These are phyloP conservation scores for Schizothecium vesticola DNA, from an alignment of 495 filamentous ascomycete genomes.

Conservation along the genomic window DNA sequence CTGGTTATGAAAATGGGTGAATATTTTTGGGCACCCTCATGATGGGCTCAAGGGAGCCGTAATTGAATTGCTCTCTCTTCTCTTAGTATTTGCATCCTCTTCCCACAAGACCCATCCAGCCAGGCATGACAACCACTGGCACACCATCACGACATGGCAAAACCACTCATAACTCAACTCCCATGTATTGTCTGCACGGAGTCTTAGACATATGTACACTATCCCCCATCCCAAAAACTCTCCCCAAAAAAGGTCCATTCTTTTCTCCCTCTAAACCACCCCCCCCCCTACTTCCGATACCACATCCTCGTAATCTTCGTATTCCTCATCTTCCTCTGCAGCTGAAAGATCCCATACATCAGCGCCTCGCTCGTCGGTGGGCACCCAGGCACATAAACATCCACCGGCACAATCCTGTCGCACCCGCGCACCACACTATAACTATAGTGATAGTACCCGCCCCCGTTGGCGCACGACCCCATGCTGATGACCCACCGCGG, in stretches of 20 bases:
- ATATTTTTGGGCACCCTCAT: background rate
- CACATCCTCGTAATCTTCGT: constrained; percentile 69
- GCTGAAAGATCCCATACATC: constrained; percentile 80
- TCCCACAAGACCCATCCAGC: background rate
- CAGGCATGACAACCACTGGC: background rate
- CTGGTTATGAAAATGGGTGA: background rate
- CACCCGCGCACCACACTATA: constrained; percentile 85
- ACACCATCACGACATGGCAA: background rate
- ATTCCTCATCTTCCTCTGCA: constrained; percentile 83
- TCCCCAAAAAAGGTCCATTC: background rate
- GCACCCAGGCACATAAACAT: constrained; percentile 90
- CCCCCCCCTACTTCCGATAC: constrained; percentile 31
- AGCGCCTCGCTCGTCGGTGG: constrained; percentile 84
- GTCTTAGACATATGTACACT: constrained; percentile 15
- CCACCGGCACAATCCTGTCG: constrained; percentile 85
- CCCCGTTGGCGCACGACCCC: constrained; percentile 88
- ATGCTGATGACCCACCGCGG: constrained; percentile 89
- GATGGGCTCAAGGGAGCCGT: background rate
- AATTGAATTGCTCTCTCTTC: background rate
- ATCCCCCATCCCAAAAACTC: background rate
- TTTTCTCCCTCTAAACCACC: background rate
- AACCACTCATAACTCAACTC: background rate
- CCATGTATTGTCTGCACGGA: constrained; percentile 5
- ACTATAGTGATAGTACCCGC: constrained; percentile 91
- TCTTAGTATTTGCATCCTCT: background rate